Percentiles rank a stretch among this genome's conserved stretches.
phyloP scores from a whole-genome alignment of 2,329 filamentous ascomycete genomes.

The Zymoseptoria crescenta region DNA sequence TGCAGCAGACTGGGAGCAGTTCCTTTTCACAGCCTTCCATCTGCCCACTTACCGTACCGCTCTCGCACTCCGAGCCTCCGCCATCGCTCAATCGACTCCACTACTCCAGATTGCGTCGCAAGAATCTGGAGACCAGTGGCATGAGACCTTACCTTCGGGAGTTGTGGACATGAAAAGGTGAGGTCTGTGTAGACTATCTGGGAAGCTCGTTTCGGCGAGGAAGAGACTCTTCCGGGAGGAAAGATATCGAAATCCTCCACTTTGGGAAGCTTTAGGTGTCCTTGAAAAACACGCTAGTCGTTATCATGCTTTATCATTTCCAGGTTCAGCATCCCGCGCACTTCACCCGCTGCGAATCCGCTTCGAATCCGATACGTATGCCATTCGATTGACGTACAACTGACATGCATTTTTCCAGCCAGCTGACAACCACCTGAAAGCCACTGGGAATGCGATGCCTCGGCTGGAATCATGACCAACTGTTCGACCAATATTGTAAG shows the following conservation, averaged over 20 bases:
- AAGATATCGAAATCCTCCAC: background rate
- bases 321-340: background rate
- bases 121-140: background rate
- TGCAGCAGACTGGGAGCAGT: background rate
- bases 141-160: background rate
- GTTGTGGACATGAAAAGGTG: background rate
- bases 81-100: background rate
- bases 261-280: background rate
- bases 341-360: background rate
- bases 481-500: too few species aligned
- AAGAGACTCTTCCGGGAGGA: background rate
- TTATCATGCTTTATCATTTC: background rate
- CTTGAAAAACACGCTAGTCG: background rate
- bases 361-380: background rate
- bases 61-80: background rate
- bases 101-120: background rate
- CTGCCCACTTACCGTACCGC: background rate
- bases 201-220: background rate
- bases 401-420: background rate
- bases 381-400: background rate
- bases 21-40: background rate
- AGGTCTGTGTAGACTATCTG: background rate
- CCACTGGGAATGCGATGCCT: background rate
- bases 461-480: too few species aligned
- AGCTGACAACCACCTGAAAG: background rate